Base-by-base conservation (phyloP, 139 green algal genomes). In the Diplosphaera chodatii region DNA sequence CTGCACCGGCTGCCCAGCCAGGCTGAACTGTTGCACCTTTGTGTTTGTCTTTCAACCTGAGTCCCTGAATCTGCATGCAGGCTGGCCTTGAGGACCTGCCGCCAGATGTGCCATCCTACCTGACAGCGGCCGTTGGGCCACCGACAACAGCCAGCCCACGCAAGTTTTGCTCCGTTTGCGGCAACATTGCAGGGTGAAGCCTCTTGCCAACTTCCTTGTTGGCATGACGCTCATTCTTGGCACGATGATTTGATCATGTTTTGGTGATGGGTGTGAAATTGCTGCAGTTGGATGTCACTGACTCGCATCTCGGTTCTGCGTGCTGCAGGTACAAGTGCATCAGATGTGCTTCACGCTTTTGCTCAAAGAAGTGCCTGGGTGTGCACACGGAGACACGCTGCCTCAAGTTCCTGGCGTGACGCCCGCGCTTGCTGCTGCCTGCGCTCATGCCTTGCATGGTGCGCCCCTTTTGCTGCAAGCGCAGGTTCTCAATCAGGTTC, bases 351-450 rank as follows among this genome's bases (percentile, higher is more conserved):
- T 81, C 85, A 8, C 70, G 83, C n/a, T 95, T 89, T 78, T 95
- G 90, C 80, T 86, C 74, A 30, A 71, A 77, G 1, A 83, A 83
- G 34, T 96, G 91, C 78, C 82, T 85, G 68, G 77, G 68, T 1
- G 73, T 89, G 31, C 91, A 95, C 77, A 78, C 77, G 2, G 90
- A 96, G 56, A 95, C 90, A 0, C 80, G 90, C 13, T 96, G 91
- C 81, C 80, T 95, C 30, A 96, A 95, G 68, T 94, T 95, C 70
- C 85, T 83, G 29, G 69, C 59, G 3, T 65, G 59, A 65, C 25
- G 4, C 16, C 18, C 3, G 48, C 10, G 10, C 48, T 59, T 25
- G 25, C 37, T 10, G 8, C 37, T 48, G 37, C 37, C 8, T 6
- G 37, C 8, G 6, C 37, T 48, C 37, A 48, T 10, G 10, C 8